Base-by-base conservation (phyloP, 495 filamentous ascomycete genomes). In the Xylaria grammica region DNA sequence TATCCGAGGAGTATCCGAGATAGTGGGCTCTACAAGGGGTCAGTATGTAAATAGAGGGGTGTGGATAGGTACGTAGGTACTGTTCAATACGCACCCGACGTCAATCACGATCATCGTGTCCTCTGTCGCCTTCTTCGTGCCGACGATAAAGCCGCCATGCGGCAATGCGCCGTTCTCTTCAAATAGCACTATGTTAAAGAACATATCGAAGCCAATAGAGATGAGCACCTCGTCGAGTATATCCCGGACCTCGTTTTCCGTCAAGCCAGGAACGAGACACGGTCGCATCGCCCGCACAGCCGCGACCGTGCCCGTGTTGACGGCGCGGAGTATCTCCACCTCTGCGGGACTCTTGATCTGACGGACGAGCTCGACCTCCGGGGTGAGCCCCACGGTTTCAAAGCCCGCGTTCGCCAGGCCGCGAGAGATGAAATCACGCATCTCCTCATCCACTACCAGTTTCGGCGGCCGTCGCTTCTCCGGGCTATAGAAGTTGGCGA, bases 171-270 rank as follows among this genome's bases (percentile, higher is more conserved):
- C 83, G 65, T 85, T 74, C 63, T 85, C 82, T 48, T 85, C 81
- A 63, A 87, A 87, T 11, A 85, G 74, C 11, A 86, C 84, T 51
- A 86, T 85, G 66, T 86, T 77, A 61, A 86, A 85, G 72, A 86
- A 86, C 0, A 79, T 80, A 5, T 79, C 73, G 60, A 85, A 68
- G 0, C 83, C 83, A 27, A 76, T 74, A 6, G 79, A 78, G 4
- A 74, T 68, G 45, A 86, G 62, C 4, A 82, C 77, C 34, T 79
- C 76, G 65, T 86, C 81, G 17, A 86, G 75, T 1, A 82, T 78
- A 36, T 72, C 62, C 17, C 74, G 77, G 4, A 86, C 83, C 34
- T 87, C 69, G 65, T 78, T 77, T 62, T 85, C 83, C 0, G 79
- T 85, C 53, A 86, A 68, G 4, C 79, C 82, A 0, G 80, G 75